Percentiles rank a stretch among this genome's conserved stretches.
Conservation (phyloP, 1,284 basidiomycete genomes). For the Cutaneotrichosporon sp. region DNA sequence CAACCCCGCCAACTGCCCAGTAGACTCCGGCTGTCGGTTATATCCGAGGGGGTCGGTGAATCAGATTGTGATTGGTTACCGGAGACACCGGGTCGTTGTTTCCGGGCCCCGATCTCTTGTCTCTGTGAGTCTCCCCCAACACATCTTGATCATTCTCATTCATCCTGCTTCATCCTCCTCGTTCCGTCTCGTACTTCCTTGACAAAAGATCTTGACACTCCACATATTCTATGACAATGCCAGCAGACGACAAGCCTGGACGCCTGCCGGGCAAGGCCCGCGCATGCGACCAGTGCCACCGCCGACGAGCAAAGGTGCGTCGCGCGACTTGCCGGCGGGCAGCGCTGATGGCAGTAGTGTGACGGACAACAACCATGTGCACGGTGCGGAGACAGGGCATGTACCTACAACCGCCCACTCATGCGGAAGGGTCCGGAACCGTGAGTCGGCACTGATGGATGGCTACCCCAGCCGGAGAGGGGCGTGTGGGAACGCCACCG, state of each 20-base stretch:
- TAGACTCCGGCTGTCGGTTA: too few relatives aligned
- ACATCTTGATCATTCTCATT: too few relatives aligned
- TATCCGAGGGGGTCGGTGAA: too few relatives aligned
- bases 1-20: too few relatives aligned
- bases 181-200: background rate
- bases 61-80: too few relatives aligned
- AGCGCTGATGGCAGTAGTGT: background rate
- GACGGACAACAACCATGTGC: background rate
- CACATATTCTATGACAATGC: background rate
- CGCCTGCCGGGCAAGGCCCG: background rate
- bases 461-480: background rate
- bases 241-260: background rate
- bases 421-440: background rate
- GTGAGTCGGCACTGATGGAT: background rate
- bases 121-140: too few relatives aligned
- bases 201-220: background rate
- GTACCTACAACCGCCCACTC: background rate
- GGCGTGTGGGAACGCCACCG: background rate
- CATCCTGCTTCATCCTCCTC: too few relatives aligned
- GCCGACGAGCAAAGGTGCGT: background rate
- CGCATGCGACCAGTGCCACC: background rate
- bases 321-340: background rate
- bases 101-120: too few relatives aligned
- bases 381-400: background rate
- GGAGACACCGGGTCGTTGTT: too few relatives aligned